Percentiles rank a stretch among this genome's conserved stretches.
phyloP scores from a whole-genome alignment of 1,139 yeast species.

The Blastobotrys indianensis region DNA sequence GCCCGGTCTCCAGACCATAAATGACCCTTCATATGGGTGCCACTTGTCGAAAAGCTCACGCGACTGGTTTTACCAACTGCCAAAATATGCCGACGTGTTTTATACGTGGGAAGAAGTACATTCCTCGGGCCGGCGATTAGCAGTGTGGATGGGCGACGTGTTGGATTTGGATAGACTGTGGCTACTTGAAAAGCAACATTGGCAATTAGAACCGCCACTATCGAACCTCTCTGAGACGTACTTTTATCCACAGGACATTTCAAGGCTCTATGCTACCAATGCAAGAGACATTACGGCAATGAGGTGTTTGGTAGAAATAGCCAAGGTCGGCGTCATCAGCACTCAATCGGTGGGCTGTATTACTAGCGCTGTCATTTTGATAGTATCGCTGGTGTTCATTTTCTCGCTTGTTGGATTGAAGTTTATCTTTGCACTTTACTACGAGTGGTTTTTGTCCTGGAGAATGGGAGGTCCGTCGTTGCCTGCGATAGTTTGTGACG shows the following conservation, averaged over 20 bases:
- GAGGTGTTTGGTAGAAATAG: constrained; percentile 68
- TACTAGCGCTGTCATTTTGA: constrained; percentile 66
- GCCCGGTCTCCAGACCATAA: too few relatives aligned
- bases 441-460: constrained; percentile 54
- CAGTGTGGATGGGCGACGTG: constrained; percentile 79
- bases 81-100: constrained; percentile 61
- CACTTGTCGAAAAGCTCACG: constrained; percentile 63
- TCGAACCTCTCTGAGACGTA: constrained; percentile 11
- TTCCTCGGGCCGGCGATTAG: constrained; percentile 54
- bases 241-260: constrained; percentile 24
- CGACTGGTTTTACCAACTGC: constrained; percentile 54
- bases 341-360: constrained; percentile 81
- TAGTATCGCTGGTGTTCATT: constrained; percentile 67
- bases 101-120: constrained; percentile 75
- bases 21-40: constrained; percentile 38
- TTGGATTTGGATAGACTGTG: constrained; percentile 63
- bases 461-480: constrained; percentile 14
- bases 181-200: constrained; percentile 59
- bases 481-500: too few relatives aligned
- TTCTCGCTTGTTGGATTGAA: constrained; percentile 62
- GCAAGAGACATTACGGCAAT: constrained; percentile 44
- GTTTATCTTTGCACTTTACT: constrained; percentile 77
- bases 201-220: constrained; percentile 31
- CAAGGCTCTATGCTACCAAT: constrained; percentile 10
- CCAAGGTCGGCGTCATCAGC: constrained; percentile 77